A percentile compares a stretch with the other conserved stretches of the same genome.
These are phyloP conservation scores for Quercus tomentella DNA, from an alignment of 331 rosid genomes.

Conservation along the genomic window DNA sequence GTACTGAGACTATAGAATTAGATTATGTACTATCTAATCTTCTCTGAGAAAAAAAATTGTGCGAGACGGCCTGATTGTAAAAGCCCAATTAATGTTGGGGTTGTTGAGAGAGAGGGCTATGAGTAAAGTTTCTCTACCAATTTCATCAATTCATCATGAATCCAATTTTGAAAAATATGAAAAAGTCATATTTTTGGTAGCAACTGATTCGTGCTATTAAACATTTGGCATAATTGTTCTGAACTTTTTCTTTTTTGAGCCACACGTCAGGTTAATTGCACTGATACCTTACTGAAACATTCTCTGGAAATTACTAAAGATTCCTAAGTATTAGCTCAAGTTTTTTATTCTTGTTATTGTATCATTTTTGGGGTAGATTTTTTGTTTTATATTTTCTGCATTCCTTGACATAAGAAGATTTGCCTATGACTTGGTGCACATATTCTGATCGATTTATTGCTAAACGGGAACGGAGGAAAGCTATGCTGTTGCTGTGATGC, in stretches of 20 bases:
- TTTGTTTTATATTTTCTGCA: background rate
- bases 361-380: background rate
- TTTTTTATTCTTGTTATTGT: background rate
- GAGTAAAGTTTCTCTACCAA: background rate
- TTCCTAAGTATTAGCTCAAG: background rate
- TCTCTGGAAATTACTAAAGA: background rate
- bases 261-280: background rate
- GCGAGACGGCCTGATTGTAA: background rate
- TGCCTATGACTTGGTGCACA: constrained; percentile 91
- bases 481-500: constrained; percentile 16
- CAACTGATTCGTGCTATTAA: background rate
- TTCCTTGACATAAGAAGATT: constrained; percentile 67
- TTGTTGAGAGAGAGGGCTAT: background rate
- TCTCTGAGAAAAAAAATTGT: background rate
- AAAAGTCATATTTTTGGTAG: background rate
- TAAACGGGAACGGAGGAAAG: constrained; percentile 8
- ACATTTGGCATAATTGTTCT: background rate
- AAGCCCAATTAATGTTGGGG: background rate
- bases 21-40: background rate
- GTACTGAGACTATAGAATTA: background rate
- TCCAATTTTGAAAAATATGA: too few relatives aligned
- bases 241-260: background rate
- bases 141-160: too few relatives aligned
- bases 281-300: background rate
- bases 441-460: constrained; percentile 53